Percentiles rank a stretch among this genome's conserved stretches.
phyloP scores from a whole-genome alignment of 2,329 filamentous ascomycete species.

The Curvularia sp. region DNA sequence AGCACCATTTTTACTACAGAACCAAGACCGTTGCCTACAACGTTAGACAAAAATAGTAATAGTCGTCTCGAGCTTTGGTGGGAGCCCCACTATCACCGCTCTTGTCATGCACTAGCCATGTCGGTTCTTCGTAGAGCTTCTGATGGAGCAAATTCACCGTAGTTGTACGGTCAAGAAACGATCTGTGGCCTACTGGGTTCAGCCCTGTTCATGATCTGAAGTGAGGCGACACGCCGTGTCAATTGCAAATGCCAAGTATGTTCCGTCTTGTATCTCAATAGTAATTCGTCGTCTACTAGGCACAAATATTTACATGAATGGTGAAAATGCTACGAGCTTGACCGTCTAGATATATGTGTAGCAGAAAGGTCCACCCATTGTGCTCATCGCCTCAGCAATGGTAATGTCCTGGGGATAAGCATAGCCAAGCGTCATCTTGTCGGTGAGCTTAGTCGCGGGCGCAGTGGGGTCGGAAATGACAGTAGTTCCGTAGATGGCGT shows the following conservation, averaged over 20 bases:
- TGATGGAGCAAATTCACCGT: neutral
- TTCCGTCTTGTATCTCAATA: slow-evolving; percentile 3
- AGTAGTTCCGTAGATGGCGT: slow-evolving; percentile 53
- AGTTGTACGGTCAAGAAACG: neutral
- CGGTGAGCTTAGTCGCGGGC: slow-evolving; percentile 55
- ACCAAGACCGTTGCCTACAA: neutral
- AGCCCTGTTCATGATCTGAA: neutral
- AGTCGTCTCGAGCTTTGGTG: neutral
- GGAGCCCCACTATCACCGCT: neutral
- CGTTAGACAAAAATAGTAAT: neutral
- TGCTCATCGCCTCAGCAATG: slow-evolving; percentile 53
- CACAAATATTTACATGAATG: slow-evolving; percentile 17
- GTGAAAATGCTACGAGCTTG: neutral
- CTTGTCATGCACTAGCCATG: neutral
- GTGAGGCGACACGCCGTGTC: neutral
- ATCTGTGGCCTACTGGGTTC: neutral
- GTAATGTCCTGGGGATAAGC: slow-evolving; percentile 42
- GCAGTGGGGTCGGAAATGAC: slow-evolving; percentile 54
- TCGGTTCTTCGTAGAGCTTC: neutral
- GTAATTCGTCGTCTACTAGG: slow-evolving; percentile 3
- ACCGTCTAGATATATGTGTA: slow-evolving; percentile 51
- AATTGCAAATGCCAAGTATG: slow-evolving; percentile 4
- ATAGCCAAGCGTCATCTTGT: slow-evolving; percentile 51
- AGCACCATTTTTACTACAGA: neutral
- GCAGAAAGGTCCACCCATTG: slow-evolving; percentile 56